A percentile compares a stretch with the other conserved stretches of the same genome.
Conservation (phyloP, 352 stramenopile species). For the Phytophthora constricta region DNA sequence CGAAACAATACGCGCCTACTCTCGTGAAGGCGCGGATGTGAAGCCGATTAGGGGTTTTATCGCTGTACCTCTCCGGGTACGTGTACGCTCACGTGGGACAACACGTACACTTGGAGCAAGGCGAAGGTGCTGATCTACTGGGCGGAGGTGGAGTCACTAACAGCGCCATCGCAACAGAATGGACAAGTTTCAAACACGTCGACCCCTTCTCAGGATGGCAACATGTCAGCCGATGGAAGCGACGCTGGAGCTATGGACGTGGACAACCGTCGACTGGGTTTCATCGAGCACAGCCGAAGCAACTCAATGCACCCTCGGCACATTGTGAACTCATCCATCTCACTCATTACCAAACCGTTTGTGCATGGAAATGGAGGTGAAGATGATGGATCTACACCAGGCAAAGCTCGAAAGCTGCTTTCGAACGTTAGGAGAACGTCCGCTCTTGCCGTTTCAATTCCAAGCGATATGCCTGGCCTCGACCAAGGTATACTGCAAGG, state of each 20-base stretch:
- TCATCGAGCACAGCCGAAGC: constrained; percentile 71
- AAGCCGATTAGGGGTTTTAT: constrained; percentile 76
- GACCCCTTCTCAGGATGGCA: constrained; percentile 15
- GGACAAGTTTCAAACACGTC: constrained; percentile 3
- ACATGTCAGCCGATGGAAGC: constrained; percentile 12
- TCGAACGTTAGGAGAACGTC: constrained; percentile 34
- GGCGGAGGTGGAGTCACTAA: constrained; percentile 65
- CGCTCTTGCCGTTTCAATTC: constrained; percentile 1
- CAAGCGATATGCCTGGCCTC: constrained; percentile 16
- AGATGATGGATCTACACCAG: constrained; percentile 27
- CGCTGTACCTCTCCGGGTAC: constrained; percentile 53
- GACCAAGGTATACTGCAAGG: constrained; percentile 19
- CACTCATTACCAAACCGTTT: constrained; percentile 76
- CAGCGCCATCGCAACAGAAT: constrained; percentile 24
- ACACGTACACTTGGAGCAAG: constrained; percentile 86
- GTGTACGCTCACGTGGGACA: constrained; percentile 80
- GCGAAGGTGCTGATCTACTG: constrained; percentile 79
- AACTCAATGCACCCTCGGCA: constrained; percentile 64
- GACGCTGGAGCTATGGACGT: constrained; percentile 24
- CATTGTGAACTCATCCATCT: constrained; percentile 78
- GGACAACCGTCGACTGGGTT: constrained; percentile 61
- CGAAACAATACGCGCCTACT: constrained; percentile 65
- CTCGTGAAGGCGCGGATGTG: constrained; percentile 62
- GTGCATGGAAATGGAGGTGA: constrained; percentile 30
- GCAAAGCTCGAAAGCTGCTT: constrained; percentile 36